Base-by-base conservation (phyloP, 495 filamentous ascomycete genomes). In the Aspergillus bridgeri region DNA sequence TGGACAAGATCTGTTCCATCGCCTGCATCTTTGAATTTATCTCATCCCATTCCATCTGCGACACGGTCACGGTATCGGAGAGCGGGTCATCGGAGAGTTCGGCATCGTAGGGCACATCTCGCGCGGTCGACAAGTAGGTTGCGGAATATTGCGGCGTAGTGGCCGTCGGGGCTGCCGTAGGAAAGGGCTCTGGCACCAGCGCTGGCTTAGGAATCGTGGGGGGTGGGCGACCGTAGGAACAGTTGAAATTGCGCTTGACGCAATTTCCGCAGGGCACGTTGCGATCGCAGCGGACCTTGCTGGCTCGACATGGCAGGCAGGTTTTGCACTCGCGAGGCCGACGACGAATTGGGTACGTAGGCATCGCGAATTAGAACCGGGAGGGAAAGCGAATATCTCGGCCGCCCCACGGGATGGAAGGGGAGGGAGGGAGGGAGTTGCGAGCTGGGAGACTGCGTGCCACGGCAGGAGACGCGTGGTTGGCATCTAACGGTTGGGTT, bases 241-340 rank as follows among this genome's bases (percentile, higher is more conserved):
- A 90, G 59, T 83, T 75, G 70, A 84, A 81, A 58, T 88, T 85
- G 58, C 87, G 79, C 70, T 88, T 89, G 67, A 87, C 79, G 65
- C 87, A 90, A 67, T 88, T 88, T 64, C 87, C 81, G 66, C 87
- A 90, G 6, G 87, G 87, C 54, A 83, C 79, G 58, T 87, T 83
- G 70, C 87, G 87, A 71, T 89, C 86, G 69, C 87, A 90, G 71
- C 86, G 88, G 48, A 80, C 75, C 65, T 80, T 79, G 62, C 76
- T 75, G 46, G 74, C 70, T 51, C 75, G 76, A 51, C 76, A 79
- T n/a, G 75, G 70, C 48, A 77, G 68, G 54, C 76, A 79, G 19
- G 76, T 77, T 67, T 79, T 79, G 59, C 75, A 77, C 58, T 78
- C 75, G 59, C 76, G 76, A 47, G 76, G 75, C 51, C 75, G 67